Evolutionary conservation across 371 early-diverging fungal species (phyloP).

Genomic region (Mucor circinelloides): DNA sequence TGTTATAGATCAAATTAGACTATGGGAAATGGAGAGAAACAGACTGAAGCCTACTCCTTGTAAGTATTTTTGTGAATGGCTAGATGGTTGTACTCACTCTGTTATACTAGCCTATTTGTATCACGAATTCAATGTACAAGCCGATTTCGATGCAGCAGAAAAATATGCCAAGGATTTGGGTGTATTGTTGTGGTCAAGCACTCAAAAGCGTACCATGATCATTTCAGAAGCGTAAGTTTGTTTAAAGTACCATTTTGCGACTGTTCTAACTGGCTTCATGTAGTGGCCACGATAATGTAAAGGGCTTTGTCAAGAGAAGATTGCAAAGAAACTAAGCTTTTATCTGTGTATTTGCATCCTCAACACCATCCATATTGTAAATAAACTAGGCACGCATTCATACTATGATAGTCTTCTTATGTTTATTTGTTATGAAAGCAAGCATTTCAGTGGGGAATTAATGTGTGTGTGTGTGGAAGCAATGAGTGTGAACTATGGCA

Average conservation of each 20-base stretch:
- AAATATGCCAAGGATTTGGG: slow-evolving; percentile 80
- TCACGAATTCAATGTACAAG: slow-evolving; percentile 74
- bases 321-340: slow-evolving; percentile 9
- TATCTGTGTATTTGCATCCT: neutral
- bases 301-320: slow-evolving; percentile 56
- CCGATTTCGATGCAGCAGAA: slow-evolving; percentile 77
- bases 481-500: neutral
- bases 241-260: neutral
- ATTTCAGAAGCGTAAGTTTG: slow-evolving; percentile 61
- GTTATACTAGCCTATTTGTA: slow-evolving; percentile 71
- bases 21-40: slow-evolving; percentile 98
- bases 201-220: slow-evolving; percentile 62
- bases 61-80: slow-evolving; percentile 10
- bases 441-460: neutral
- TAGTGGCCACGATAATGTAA: slow-evolving; percentile 62
- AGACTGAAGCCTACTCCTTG: slow-evolving; percentile 68
- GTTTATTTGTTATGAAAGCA: neutral
- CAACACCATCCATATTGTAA: neutral
- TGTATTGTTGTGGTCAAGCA: slow-evolving; percentile 77
- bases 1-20: slow-evolving; percentile 94
- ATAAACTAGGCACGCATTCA: neutral
- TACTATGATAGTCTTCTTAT: neutral
- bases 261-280: neutral
- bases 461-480: neutral
- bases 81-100: neutral